Evolutionary conservation across 2,329 filamentous ascomycete species (phyloP), one percentile per base, ranked within the genome.

Genomic region (Penicillium expansum): DNA sequence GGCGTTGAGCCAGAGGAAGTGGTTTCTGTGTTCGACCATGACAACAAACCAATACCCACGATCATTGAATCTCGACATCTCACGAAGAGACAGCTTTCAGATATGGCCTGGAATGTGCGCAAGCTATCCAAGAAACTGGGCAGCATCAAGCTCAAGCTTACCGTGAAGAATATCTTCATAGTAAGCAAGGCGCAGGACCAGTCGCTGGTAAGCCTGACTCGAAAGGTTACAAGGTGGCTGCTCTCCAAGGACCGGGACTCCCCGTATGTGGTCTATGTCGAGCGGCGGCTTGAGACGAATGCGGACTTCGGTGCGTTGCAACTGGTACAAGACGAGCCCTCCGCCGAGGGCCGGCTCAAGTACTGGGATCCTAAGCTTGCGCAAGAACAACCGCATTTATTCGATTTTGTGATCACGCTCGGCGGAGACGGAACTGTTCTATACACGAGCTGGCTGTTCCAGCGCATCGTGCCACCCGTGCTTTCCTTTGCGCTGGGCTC

Each of bases 361-460:
- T 96, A 88, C 74, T 99, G 94, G 94, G 87, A 88, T 43, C 85
- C 89, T 58, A 82, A 87, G 53, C 86, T 97, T 69, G 96, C 92
- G 65, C 82, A 83, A 47, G 81, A 85, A 39, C 83, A 87, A 57
- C 93, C 93, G 4, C 91, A 96, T 66, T 88, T 86, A 0, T 97
- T 97, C 70, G 94, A 99, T 74, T 95, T 99, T 69, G 87, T 95
- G 50, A 85, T 99, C 45, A 95, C 93, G 0, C 83, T 96, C 3
- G 92, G 92, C 48, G 94, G 94, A 13, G 94, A 99, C 71, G 94
- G 94, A n/a, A 99, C 94, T 0, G 93, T 99, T 7, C 80, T 99
- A 11, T 97, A 96, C 70, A 90, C 93, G 4, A 96, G 91, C 69
- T 97, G 93, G 92, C 81, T 99, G 1, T 99, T 99, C 72, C 94